Conservation (phyloP, 345 rosid species). For the Gossypium australe region DNA sequence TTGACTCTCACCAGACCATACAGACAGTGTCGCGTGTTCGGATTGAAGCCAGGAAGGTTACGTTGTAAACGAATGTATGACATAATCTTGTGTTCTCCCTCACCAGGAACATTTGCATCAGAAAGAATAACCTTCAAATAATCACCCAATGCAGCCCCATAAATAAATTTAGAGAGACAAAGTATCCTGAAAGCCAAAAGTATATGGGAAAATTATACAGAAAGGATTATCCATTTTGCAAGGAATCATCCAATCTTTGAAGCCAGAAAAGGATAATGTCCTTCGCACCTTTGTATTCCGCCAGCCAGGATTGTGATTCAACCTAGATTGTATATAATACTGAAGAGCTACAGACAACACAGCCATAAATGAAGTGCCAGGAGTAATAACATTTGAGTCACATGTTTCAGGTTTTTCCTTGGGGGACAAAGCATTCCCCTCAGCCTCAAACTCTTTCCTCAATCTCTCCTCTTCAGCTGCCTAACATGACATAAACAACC, state of each 20-base stretch:
- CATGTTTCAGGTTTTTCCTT: conserved; percentile 75
- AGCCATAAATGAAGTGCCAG: conserved; percentile 94
- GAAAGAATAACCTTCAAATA: conserved; percentile 95
- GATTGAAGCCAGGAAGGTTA: conserved; percentile 75
- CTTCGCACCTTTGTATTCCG: conserved; percentile 66
- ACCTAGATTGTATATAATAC: conserved; percentile 77
- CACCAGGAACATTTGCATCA: conserved; percentile 94
- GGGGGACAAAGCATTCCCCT: conserved; percentile 47
- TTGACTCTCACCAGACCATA: conserved; percentile 73
- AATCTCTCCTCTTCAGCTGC: conserved; percentile 92
- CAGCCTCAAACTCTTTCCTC: conserved; percentile 73
- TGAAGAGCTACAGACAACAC: conserved; percentile 86
- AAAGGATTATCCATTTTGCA: conserved; percentile 44
- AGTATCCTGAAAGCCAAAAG: conserved; percentile 44
- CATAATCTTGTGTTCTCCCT: conserved; percentile 99
- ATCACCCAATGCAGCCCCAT: conserved; percentile 58
- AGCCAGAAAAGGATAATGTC: conserved; percentile 22
- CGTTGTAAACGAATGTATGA: conserved; percentile 86
- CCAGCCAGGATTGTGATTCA: conserved; percentile 85
- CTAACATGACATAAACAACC: conserved; percentile 30
- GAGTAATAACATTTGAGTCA: conserved; percentile 97
- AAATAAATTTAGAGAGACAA: conserved; percentile 54
- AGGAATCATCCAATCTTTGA: conserved; percentile 46
- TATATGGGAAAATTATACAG: conserved; percentile 27
- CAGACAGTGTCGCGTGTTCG: conserved; percentile 91